Conservation (phyloP, 2,329 filamentous ascomycete species). For the Nothophoma quercina region DNA sequence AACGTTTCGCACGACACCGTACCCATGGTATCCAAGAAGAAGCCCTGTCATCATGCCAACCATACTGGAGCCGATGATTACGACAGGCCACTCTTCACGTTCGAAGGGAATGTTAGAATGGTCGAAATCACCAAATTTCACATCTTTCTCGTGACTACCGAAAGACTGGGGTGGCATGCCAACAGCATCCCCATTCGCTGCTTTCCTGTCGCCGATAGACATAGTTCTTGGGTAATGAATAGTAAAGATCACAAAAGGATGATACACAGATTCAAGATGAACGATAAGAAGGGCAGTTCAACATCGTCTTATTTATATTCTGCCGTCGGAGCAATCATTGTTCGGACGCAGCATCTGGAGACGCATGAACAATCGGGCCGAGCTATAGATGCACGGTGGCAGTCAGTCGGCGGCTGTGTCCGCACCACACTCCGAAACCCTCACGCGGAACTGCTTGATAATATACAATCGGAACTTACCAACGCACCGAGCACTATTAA, state of each 20-base stretch:
- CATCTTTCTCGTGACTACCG: not conserved
- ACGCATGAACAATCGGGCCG: too few species aligned
- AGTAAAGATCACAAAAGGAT: too few species aligned
- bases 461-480: not conserved
- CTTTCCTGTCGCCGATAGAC: not conserved
- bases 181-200: not conserved
- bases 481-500: not conserved
- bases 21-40: conserved; percentile 8
- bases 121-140: conserved; percentile 1
- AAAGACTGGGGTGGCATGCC: not conserved
- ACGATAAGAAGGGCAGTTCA: too few species aligned
- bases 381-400: not conserved
- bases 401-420: not conserved
- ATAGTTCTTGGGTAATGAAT: not conserved
- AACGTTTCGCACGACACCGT: not conserved
- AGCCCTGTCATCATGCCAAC: conserved; percentile 4
- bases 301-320: too few species aligned
- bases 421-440: not conserved
- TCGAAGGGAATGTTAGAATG: not conserved
- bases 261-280: too few species aligned
- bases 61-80: conserved; percentile 8
- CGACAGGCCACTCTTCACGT: conserved; percentile 1
- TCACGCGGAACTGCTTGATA: too few species aligned
- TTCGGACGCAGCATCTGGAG: too few species aligned
- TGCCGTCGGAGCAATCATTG: too few species aligned